phyloP scores from a whole-genome alignment of 164 flowering plant species.

The Euptelea pleiosperma region DNA sequence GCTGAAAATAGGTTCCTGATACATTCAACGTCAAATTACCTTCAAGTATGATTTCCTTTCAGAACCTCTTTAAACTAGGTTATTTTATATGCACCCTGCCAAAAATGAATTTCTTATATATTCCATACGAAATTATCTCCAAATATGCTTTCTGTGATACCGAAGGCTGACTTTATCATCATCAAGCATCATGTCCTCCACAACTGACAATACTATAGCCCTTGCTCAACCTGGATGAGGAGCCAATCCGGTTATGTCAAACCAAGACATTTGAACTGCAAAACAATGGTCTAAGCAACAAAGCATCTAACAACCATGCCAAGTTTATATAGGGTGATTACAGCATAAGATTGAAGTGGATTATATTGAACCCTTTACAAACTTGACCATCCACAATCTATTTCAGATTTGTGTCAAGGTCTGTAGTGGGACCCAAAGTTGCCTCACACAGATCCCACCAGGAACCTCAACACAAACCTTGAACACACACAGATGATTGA shows the following conservation, averaged over 20 bases:
- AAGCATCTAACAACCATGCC: too few species aligned
- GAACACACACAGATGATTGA: not conserved
- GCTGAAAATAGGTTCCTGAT: too few species aligned
- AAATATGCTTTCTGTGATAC: not conserved
- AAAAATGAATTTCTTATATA: not conserved
- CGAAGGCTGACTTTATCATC: slow-evolving; percentile 1
- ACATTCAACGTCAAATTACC: too few species aligned
- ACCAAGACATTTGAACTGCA: not conserved
- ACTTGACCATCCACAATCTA: not conserved
- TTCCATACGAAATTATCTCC: not conserved
- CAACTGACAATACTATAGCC: not conserved
- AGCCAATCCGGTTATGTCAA: slow-evolving; percentile 7
- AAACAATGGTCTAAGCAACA: not conserved
- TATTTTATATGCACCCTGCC: not conserved
- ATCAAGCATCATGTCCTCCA: not conserved
- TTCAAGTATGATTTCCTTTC: not conserved
- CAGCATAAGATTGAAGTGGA: not conserved
- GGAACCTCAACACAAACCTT: too few species aligned
- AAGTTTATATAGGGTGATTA: not conserved
- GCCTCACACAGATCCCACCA: too few species aligned
- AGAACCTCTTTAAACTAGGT: too few species aligned
- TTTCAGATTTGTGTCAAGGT: too few species aligned
- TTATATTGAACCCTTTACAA: slow-evolving; percentile 7
- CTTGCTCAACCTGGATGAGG: slow-evolving; percentile 13
- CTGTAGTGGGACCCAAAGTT: too few species aligned